phyloP scores from a whole-genome alignment of 208 protist genomes.

The Endotrypanum monterogeii region DNA sequence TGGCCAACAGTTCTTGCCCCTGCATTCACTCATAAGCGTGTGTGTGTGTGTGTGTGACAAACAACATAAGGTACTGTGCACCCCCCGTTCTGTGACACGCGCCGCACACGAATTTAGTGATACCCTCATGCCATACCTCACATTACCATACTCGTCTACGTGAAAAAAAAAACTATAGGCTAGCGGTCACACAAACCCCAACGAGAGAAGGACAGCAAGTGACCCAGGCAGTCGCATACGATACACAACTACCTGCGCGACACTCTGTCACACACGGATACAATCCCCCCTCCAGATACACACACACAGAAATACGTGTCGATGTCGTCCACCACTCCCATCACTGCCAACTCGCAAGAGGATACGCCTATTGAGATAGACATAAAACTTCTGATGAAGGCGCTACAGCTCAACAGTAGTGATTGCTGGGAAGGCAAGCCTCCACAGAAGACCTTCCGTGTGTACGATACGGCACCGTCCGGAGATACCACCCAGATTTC shows the following conservation, averaged over 20 bases:
- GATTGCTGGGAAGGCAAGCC: conserved; percentile 54
- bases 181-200: neutral
- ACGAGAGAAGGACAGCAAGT: no score
- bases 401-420: conserved; percentile 33
- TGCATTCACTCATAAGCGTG: neutral
- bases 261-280: no score
- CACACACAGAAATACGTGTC: neutral
- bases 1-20: neutral
- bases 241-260: no score
- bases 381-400: conserved; percentile 22
- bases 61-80: no score
- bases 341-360: neutral
- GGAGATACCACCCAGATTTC: neutral
- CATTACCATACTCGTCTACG: neutral
- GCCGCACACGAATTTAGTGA: neutral
- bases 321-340: neutral
- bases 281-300: no score
- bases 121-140: neutral
- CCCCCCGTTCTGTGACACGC: neutral
- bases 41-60: neutral
- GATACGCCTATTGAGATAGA: conserved; percentile 15
- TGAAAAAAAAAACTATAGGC: neutral
- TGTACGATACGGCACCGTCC: conserved; percentile 12
- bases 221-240: no score
- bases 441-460: conserved; percentile 19